phyloP scores from a whole-genome alignment of 2,329 filamentous ascomycete species.

The Blumeria graminis region DNA sequence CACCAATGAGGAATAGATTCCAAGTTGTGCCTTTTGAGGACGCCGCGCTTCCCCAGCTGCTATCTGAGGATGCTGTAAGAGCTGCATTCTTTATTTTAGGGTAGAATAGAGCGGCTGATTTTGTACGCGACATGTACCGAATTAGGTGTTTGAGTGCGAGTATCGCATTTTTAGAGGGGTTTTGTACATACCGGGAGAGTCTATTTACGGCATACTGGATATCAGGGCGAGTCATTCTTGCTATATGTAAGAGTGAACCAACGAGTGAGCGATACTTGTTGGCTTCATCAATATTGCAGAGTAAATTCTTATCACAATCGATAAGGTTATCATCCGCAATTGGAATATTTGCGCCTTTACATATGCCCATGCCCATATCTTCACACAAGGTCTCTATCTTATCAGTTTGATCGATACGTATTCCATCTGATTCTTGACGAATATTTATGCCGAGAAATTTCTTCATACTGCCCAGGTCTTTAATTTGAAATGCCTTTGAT shows the following conservation, averaged over 20 bases:
- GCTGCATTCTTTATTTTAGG: not conserved
- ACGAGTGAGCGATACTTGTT: not conserved
- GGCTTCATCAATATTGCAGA: not conserved
- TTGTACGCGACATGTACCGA: not conserved
- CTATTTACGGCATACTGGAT: not conserved
- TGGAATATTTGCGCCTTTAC: not conserved
- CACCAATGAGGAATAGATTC: not conserved
- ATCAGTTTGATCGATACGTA: not conserved
- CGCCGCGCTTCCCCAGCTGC: not conserved
- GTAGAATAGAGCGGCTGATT: not conserved
- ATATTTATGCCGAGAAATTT: not conserved
- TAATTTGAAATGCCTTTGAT: not conserved
- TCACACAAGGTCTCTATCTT: not conserved
- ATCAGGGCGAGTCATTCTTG: not conserved
- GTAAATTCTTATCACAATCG: not conserved
- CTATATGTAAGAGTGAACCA: not conserved
- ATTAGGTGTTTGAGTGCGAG: not conserved
- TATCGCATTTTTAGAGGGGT: not conserved
- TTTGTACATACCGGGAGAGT: not conserved
- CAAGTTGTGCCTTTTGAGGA: not conserved
- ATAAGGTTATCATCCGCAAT: not conserved
- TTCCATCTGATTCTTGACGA: not conserved
- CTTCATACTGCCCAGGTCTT: not conserved
- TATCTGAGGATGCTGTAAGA: not conserved
- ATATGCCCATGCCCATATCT: not conserved